These are phyloP conservation scores for Atalantia buxifolia DNA, from an alignment of 345 rosid genomes.

Conservation along the genomic window DNA sequence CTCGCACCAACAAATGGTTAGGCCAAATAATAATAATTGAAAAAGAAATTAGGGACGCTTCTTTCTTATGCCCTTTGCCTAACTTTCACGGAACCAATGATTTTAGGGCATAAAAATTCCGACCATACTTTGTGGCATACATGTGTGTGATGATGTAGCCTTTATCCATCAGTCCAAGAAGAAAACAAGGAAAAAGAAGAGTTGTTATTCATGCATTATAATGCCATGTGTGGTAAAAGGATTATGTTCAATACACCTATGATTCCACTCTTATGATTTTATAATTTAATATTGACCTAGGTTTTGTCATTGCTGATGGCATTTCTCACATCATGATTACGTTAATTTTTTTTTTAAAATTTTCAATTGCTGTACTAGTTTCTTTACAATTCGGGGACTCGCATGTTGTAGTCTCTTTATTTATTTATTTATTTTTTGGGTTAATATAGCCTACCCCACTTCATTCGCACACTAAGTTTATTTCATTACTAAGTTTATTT, in stretches of 20 bases:
- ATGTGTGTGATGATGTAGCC: not conserved
- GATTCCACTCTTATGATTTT: slow-evolving; percentile 2
- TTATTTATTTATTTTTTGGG: too few species aligned
- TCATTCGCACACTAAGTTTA: too few species aligned
- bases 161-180: not conserved
- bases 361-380: not conserved
- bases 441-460: too few species aligned
- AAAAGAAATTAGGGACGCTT: too few species aligned
- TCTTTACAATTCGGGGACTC: not conserved
- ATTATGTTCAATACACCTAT: slow-evolving; percentile 4
- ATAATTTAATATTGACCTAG: not conserved
- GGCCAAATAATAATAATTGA: too few species aligned
- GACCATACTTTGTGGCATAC: not conserved
- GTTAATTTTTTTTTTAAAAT: not conserved
- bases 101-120: not conserved
- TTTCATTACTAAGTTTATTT: too few species aligned
- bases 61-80: not conserved
- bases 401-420: too few species aligned
- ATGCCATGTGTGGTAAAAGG: slow-evolving; percentile 7
- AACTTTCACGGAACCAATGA: not conserved
- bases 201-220: not conserved
- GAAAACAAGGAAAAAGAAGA: not conserved
- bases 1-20: too few species aligned
- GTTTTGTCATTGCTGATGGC: slow-evolving; percentile 27
- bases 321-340: slow-evolving; percentile 6